Evolutionary conservation across 1,284 basidiomycete species (phyloP), one percentile per base, ranked within the genome.

Genomic region (Trichosporon sp.): DNA sequence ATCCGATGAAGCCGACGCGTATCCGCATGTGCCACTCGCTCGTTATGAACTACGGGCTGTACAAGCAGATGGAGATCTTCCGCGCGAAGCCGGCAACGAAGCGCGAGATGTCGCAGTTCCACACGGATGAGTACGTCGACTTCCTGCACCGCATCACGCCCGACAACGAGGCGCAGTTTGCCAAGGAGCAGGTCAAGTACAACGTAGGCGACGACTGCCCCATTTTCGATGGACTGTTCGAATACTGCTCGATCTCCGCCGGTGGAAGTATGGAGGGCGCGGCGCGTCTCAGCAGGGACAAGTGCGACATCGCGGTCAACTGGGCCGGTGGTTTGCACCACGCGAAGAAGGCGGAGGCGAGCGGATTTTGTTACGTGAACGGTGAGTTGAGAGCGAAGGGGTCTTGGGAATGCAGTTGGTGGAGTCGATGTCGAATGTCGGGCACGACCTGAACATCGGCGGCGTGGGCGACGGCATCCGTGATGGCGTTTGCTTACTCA

Each of bases 181-280:
- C 93, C 31, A 93, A 93, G 77, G 97, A 99, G 81, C 95, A 98
- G 83, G 91, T 95, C 75, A 98, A 98, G 85, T 91, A 92, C 83
- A 93, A 93, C 73, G 91, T 93, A 15, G 92, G 92, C 23, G 96
- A 99, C 77, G 96, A 99, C 82, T 98, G 96, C 81, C 96, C 96
- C 2, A 94, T 98, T 25, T 99, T 99, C 76, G 96, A 99, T 76
- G 96, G 96, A 0, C 84, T 99, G 64, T 98, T 98, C 80, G 96
- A 99, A 76, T 99, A 98, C 81, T 98, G 96, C 79, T 95, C 95
- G 6, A 99, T 99, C 77, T 98, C 95, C 3, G 97, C 96, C 18
- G 96, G 96, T 62, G 96, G 96, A 6, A 97, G 94, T 0, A 99
- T 99, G 95, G 95, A 99, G 92, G 95, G 96, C 62, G 96, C 97